Conservation (phyloP, 495 filamentous ascomycete genomes). For the Lichenothelia convexa region DNA sequence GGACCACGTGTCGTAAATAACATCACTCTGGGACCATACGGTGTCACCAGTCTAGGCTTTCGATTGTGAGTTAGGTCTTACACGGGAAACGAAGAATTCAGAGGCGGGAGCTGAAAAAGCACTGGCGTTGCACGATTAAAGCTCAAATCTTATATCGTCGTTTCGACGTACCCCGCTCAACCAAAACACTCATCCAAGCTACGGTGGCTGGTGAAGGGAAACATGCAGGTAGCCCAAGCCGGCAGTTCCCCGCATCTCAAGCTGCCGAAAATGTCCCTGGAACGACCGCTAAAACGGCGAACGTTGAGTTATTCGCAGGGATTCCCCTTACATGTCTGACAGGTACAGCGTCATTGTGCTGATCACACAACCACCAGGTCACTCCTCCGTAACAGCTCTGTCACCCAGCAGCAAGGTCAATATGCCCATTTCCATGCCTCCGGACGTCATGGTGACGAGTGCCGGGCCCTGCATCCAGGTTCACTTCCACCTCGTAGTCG, state of each 20-base stretch:
- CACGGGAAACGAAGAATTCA: no score
- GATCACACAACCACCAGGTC: background rate
- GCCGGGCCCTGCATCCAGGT: slow-evolving; percentile 57
- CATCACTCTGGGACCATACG: no score
- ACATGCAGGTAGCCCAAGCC: background rate
- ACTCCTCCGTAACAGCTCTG: background rate
- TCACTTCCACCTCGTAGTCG: slow-evolving; percentile 42
- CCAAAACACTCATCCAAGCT: no score
- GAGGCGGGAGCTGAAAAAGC: no score
- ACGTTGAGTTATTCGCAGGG: background rate
- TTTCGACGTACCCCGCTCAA: no score
- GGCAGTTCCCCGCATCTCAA: background rate
- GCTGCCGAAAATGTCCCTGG: background rate
- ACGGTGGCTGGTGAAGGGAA: slow-evolving; percentile 1
- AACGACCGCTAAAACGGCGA: background rate
- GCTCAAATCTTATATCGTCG: no score
- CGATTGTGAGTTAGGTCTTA: no score
- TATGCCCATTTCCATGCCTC: background rate
- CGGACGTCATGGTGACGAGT: background rate
- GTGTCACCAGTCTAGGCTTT: no score
- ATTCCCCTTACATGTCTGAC: no score
- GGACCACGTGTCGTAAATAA: no score
- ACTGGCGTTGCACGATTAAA: no score
- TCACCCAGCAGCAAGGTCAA: slow-evolving; percentile 4
- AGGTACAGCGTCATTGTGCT: no score